Percentiles rank a stretch among this genome's conserved stretches.
These are phyloP conservation scores for Spathaspora boniae DNA, from an alignment of 805 yeast genomes.

Conservation along the genomic window DNA sequence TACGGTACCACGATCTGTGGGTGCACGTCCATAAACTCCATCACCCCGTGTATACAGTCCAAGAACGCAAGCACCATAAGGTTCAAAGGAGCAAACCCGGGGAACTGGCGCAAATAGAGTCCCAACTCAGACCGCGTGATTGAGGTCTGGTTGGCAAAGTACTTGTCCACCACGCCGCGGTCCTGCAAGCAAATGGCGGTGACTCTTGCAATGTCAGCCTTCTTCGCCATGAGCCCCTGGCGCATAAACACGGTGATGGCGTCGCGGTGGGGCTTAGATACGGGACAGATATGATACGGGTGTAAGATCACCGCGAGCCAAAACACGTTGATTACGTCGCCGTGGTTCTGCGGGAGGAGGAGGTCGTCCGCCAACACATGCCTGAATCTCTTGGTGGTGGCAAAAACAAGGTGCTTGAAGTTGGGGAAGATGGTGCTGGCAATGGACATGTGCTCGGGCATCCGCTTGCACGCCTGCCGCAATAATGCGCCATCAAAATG, in stretches of 20 bases:
- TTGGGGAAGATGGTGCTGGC: slow-evolving; percentile 21
- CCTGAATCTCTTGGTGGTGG: slow-evolving; percentile 3
- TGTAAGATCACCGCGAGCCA: slow-evolving; percentile 50
- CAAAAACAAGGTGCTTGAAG: slow-evolving; percentile 12
- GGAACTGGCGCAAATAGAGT: slow-evolving; percentile 50
- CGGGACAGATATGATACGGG: slow-evolving; percentile 36
- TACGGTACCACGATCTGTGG: slow-evolving; percentile 9
- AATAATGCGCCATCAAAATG: slow-evolving; percentile 12
- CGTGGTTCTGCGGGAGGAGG: too few species aligned
- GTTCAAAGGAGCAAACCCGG: slow-evolving; percentile 47
- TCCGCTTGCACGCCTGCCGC: slow-evolving; percentile 4
- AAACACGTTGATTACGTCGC: slow-evolving; percentile 9
- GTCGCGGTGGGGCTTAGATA: slow-evolving; percentile 15
- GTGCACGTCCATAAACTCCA: too few species aligned
- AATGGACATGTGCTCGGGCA: slow-evolving; percentile 15
- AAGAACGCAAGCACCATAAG: slow-evolving; percentile 34
- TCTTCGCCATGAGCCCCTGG: slow-evolving; percentile 69
- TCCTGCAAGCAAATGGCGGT: slow-evolving; percentile 27
- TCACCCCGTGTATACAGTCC: slow-evolving; percentile 20
- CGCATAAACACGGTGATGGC: slow-evolving; percentile 41
- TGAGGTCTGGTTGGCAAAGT: slow-evolving; percentile 11
- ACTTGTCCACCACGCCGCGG: slow-evolving; percentile 15
- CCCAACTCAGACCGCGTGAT: slow-evolving; percentile 60
- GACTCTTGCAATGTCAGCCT: slow-evolving; percentile 50
- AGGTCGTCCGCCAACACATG: slow-evolving; percentile 5